Conservation (phyloP, 2,329 filamentous ascomycete species). For the Tolypocladium cylindrosporum region DNA sequence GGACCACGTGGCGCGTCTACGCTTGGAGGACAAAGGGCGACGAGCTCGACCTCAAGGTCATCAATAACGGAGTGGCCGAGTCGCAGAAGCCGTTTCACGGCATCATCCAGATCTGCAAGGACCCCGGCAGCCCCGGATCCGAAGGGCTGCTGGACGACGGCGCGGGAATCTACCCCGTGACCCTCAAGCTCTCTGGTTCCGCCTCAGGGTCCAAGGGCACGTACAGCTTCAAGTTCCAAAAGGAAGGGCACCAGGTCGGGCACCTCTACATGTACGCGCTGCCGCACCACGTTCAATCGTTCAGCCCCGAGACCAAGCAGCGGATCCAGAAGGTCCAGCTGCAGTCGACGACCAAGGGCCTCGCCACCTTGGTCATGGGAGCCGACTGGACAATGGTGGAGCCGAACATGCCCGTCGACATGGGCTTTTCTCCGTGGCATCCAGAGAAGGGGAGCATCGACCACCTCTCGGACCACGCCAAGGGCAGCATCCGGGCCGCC, state of each 20-base stretch:
- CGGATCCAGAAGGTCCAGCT: conserved; percentile 48
- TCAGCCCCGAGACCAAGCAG: conserved; percentile 47
- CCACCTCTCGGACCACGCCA: conserved; percentile 40
- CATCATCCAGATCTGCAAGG: conserved; percentile 73
- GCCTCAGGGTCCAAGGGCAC: conserved; percentile 49
- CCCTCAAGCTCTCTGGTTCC: conserved; percentile 54
- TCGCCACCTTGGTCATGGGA: conserved; percentile 60
- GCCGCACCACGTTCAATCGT: conserved; percentile 74
- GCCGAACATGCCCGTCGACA: conserved; percentile 55
- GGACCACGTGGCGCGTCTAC: conserved; percentile 72
- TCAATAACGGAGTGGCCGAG: conserved; percentile 54
- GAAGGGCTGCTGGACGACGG: conserved; percentile 67
- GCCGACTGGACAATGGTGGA: conserved; percentile 74
- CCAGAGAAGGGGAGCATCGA: conserved; percentile 37
- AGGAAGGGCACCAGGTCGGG: conserved; percentile 49
- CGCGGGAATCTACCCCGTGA: conserved; percentile 63
- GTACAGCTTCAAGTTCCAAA: conserved; percentile 68
- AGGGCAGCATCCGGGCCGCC: conserved; percentile 47
- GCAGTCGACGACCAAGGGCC: conserved; percentile 77
- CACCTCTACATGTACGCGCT: conserved; percentile 76
- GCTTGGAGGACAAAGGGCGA: conserved; percentile 49
- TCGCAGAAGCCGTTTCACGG: conserved; percentile 64
- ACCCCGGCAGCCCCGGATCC: conserved; percentile 42
- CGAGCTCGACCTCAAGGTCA: conserved; percentile 56
- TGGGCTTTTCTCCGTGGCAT: conserved; percentile 74